phyloP scores from a whole-genome alignment of 169 alveolate species.

The Eimeria necatrix region DNA sequence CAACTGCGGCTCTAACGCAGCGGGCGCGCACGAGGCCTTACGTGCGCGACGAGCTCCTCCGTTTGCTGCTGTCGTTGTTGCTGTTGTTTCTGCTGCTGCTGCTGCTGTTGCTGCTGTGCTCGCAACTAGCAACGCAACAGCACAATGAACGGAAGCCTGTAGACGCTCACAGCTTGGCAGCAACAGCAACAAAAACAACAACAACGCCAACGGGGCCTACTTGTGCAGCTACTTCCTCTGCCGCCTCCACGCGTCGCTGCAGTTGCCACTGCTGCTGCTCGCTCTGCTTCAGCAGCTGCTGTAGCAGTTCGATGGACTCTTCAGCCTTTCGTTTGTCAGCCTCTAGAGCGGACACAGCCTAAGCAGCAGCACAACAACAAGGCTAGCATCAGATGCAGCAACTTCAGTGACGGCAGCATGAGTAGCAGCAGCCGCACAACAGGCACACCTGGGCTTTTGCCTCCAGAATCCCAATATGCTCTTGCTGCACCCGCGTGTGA shows the following conservation, averaged over 20 bases:
- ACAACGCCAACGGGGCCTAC: not conserved
- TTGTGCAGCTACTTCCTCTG: slow-evolving; percentile 24
- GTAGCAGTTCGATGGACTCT: slow-evolving; percentile 29
- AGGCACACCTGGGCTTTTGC: slow-evolving; percentile 32
- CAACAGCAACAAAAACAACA: slow-evolving; percentile 3
- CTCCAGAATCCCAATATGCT: slow-evolving; percentile 37
- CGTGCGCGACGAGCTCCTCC: slow-evolving; percentile 60
- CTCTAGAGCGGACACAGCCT: slow-evolving; percentile 30
- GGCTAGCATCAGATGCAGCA: not conserved
- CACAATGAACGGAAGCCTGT: not conserved
- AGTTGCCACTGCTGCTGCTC: slow-evolving; percentile 49
- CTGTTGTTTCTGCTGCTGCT: slow-evolving; percentile 32
- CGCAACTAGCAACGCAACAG: slow-evolving; percentile 12
- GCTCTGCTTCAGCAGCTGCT: slow-evolving; percentile 50
- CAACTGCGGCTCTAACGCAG: too few species aligned
- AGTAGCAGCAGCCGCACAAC: slow-evolving; percentile 25
- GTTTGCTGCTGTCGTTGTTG: slow-evolving; percentile 72
- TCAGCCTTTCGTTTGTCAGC: slow-evolving; percentile 47
- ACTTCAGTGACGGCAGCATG: not conserved
- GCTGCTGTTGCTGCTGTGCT: slow-evolving; percentile 48
- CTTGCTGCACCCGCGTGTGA: slow-evolving; percentile 10
- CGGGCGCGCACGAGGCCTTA: not conserved
- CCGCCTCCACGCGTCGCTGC: slow-evolving; percentile 33
- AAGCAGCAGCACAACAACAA: slow-evolving; percentile 46
- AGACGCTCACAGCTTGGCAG: not conserved